These are phyloP conservation scores for Phanerochaete carnosa DNA, from an alignment of 768 basidiomycete species.

Conservation along the genomic window DNA sequence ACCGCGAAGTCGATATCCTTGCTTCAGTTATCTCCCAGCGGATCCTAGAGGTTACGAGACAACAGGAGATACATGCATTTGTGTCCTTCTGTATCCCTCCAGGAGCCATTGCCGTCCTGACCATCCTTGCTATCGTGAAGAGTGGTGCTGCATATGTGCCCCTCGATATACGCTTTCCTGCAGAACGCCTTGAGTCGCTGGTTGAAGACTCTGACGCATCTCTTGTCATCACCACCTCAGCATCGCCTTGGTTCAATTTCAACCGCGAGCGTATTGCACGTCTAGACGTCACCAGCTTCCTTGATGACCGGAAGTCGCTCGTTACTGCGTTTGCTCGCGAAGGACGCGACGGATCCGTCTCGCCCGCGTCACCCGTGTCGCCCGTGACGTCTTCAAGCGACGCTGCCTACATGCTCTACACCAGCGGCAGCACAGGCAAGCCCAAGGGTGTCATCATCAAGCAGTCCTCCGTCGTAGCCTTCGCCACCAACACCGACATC, in stretches of 20 bases:
- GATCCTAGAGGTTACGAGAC: neutral
- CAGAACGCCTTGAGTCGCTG: neutral
- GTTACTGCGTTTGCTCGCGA: neutral
- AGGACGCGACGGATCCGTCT: neutral
- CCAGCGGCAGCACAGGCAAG: neutral
- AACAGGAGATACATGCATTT: neutral
- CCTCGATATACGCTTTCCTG: neutral
- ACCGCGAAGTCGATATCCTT: neutral
- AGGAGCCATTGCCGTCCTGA: neutral
- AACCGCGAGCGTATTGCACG: neutral
- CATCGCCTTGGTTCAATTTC: neutral
- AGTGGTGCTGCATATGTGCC: neutral
- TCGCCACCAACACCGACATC: neutral
- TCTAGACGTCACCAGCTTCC: neutral
- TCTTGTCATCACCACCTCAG: neutral
- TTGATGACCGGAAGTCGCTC: neutral
- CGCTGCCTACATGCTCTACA: neutral
- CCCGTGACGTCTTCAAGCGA: neutral
- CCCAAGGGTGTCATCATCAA: neutral
- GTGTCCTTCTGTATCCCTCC: neutral
- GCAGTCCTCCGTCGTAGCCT: neutral
- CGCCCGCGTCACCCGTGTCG: neutral
- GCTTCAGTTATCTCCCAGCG: neutral
- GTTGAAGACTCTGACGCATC: neutral
- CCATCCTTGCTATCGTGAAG: neutral